phyloP scores from a whole-genome alignment of 2,329 filamentous ascomycete genomes.

The Fusarium buxicola region DNA sequence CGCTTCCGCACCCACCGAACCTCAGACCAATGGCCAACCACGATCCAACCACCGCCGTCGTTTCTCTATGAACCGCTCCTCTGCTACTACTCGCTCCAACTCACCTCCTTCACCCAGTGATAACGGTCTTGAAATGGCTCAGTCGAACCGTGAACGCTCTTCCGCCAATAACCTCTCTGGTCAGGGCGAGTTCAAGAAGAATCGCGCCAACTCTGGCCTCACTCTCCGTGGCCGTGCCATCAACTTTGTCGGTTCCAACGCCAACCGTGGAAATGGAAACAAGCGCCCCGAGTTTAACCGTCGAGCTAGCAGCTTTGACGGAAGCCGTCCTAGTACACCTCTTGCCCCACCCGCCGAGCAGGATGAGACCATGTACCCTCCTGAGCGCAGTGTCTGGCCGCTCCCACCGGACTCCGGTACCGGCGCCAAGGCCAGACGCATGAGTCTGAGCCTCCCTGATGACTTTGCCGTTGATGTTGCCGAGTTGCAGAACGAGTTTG shows the following conservation, averaged over 20 bases:
- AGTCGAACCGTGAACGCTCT: slow-evolving; percentile 41
- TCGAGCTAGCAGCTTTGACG: slow-evolving; percentile 64
- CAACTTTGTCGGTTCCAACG: slow-evolving; percentile 57
- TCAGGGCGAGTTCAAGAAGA: slow-evolving; percentile 63
- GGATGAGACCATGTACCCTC: slow-evolving; percentile 48
- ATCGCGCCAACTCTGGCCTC: slow-evolving; percentile 63
- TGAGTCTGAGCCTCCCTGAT: slow-evolving; percentile 79
- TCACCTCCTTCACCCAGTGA: slow-evolving; percentile 62
- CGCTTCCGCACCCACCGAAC: slow-evolving; percentile 39
- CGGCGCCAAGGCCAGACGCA: slow-evolving; percentile 80
- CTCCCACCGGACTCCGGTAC: slow-evolving; percentile 76
- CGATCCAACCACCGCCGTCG: slow-evolving; percentile 50
- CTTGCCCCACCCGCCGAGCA: slow-evolving; percentile 29
- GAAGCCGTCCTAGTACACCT: slow-evolving; percentile 46
- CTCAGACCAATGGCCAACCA: slow-evolving; percentile 47
- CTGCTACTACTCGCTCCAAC: slow-evolving; percentile 60
- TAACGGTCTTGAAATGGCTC: slow-evolving; percentile 58
- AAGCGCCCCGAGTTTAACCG: slow-evolving; percentile 43
- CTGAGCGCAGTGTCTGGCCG: slow-evolving; percentile 65
- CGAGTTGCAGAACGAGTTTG: slow-evolving; percentile 76
- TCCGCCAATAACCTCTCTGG: slow-evolving; percentile 53
- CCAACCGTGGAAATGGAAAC: slow-evolving; percentile 32
- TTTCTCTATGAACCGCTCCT: slow-evolving; percentile 61
- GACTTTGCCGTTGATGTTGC: slow-evolving; percentile 78
- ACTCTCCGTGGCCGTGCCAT: slow-evolving; percentile 61